phyloP scores from a whole-genome alignment of 2,329 filamentous ascomycete genomes.

The Botryotinia convoluta region DNA sequence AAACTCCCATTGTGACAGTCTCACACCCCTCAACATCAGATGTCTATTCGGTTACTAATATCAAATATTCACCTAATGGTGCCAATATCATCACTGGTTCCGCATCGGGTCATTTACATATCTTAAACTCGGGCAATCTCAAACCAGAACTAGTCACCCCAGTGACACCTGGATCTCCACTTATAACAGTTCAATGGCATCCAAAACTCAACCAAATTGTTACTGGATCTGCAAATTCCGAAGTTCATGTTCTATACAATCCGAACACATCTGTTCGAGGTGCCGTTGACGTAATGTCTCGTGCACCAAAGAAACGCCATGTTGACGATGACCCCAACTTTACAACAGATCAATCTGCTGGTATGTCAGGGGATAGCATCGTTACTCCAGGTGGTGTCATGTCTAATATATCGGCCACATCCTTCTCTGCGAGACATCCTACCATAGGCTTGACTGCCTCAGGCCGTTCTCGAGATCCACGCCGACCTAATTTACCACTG shows the following conservation, averaged over 20 bases:
- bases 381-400: slow-evolving; percentile 65
- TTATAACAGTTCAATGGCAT: slow-evolving; percentile 90
- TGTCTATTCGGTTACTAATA: slow-evolving; percentile 80
- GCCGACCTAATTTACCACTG: slow-evolving; percentile 78
- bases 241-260: slow-evolving; percentile 88
- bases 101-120: slow-evolving; percentile 79
- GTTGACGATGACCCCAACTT: slow-evolving; percentile 88
- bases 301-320: slow-evolving; percentile 90
- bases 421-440: slow-evolving; percentile 59
- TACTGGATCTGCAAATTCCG: slow-evolving; percentile 86
- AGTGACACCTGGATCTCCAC: slow-evolving; percentile 77
- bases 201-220: slow-evolving; percentile 93
- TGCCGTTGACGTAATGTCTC: slow-evolving; percentile 85
- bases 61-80: slow-evolving; percentile 82
- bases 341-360: slow-evolving; percentile 78
- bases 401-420: slow-evolving; percentile 46
- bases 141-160: slow-evolving; percentile 80
- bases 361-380: slow-evolving; percentile 80
- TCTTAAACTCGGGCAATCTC: slow-evolving; percentile 89
- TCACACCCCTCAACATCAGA: slow-evolving; percentile 78
- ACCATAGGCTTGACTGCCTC: slow-evolving; percentile 74
- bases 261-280: slow-evolving; percentile 78
- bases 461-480: slow-evolving; percentile 73
- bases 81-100: slow-evolving; percentile 88
- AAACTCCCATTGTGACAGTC: slow-evolving; percentile 76